Conservation (phyloP, 768 basidiomycete genomes). For the Austroboletus festivus region DNA sequence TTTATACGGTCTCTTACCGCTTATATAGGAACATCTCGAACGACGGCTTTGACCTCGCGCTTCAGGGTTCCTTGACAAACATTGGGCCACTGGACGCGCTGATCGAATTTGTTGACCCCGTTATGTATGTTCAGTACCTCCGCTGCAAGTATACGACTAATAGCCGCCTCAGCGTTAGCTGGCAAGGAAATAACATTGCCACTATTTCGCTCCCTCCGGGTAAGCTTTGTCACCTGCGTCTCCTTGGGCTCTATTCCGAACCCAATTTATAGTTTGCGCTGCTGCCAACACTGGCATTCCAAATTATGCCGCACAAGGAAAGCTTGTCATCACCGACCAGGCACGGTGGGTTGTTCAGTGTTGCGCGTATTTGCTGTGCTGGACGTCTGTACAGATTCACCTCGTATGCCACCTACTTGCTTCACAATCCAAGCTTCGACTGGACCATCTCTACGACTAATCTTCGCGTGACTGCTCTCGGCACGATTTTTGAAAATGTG, state of each 20-base stretch:
- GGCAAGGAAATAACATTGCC: constrained; percentile 63
- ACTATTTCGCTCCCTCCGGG: constrained; percentile 59
- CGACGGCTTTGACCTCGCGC: constrained; percentile 58
- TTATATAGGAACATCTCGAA: constrained; percentile 53
- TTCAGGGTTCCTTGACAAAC: constrained; percentile 59
- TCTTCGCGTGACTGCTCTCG: constrained; percentile 61
- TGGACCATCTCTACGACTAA: constrained; percentile 70
- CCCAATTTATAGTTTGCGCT: constrained; percentile 49
- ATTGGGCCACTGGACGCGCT: constrained; percentile 66
- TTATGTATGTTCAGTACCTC: constrained; percentile 41
- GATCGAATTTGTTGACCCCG: constrained; percentile 62
- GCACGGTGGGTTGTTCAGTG: constrained; percentile 38
- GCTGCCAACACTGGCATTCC: constrained; percentile 67
- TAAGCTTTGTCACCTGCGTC: constrained; percentile 21
- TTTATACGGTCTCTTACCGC: constrained; percentile 49
- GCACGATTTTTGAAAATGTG: constrained; percentile 66
- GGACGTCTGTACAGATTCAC: constrained; percentile 47
- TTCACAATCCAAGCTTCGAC: constrained; percentile 61
- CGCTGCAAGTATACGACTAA: neutral
- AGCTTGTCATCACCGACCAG: constrained; percentile 53
- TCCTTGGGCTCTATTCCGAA: neutral
- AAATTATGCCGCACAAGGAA: constrained; percentile 51
- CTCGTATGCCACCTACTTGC: constrained; percentile 58
- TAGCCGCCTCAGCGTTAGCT: constrained; percentile 46
- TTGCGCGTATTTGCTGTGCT: neutral